Conservation (phyloP, 306 rosid species). For the Quercus agrifolia region DNA sequence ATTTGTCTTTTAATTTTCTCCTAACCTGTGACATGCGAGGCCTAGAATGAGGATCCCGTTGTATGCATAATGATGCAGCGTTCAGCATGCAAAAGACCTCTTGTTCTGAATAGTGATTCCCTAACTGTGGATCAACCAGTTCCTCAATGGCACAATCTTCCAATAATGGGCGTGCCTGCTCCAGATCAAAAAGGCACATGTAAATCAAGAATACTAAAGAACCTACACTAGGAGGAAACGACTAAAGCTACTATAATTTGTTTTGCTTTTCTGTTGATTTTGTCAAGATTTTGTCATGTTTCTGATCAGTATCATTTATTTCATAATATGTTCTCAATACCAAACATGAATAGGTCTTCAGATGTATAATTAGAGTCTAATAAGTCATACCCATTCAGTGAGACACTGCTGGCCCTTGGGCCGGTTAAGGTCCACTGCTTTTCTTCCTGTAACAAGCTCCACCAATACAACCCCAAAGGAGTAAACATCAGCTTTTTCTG, state of each 20-base stretch:
- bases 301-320: slow-evolving; percentile 4
- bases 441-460: slow-evolving; percentile 91
- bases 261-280: neutral
- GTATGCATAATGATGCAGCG: slow-evolving; percentile 88
- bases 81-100: slow-evolving; percentile 92
- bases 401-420: slow-evolving; percentile 99
- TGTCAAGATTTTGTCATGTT: neutral
- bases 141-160: slow-evolving; percentile 80
- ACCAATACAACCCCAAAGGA: slow-evolving; percentile 95
- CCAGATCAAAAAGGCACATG: slow-evolving; percentile 11
- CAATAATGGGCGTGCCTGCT: slow-evolving; percentile 85
- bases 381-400: slow-evolving; percentile 81
- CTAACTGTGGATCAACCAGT: slow-evolving; percentile 86
- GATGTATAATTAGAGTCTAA: neutral
- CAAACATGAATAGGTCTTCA: neutral
- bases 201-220: slow-evolving; percentile 7
- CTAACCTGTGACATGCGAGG: slow-evolving; percentile 98
- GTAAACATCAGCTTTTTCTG: slow-evolving; percentile 96
- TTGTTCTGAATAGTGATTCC: slow-evolving; percentile 55
- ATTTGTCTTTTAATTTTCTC: neutral
- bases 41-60: slow-evolving; percentile 83
- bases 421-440: slow-evolving; percentile 91
- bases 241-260: neutral
- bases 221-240: neutral
- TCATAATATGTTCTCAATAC: slow-evolving; percentile 10